A percentile compares a stretch with the other conserved stretches of the same genome.
Evolutionary conservation across 352 stramenopile genomes (phyloP).

Genomic region (Phytophthora podocarpi): DNA sequence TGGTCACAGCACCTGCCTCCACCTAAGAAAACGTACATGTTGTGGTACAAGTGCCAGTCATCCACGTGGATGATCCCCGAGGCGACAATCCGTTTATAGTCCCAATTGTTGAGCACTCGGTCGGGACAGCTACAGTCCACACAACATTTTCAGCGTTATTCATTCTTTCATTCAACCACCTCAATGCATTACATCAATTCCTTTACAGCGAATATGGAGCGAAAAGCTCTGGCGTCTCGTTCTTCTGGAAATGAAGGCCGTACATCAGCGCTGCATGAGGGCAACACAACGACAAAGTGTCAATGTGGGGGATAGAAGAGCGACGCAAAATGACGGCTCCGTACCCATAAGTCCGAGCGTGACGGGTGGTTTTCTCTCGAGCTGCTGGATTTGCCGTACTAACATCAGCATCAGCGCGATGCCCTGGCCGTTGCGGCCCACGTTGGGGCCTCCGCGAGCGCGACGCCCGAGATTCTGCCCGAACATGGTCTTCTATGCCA

Average conservation of each 20-base stretch:
- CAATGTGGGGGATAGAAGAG: neutral
- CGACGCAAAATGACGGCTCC: neutral
- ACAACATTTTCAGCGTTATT: constrained; percentile 1
- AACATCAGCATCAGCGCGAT: constrained; percentile 53
- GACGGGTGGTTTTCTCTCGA: constrained; percentile 68
- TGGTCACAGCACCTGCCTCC: neutral
- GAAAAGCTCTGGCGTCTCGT: constrained; percentile 40
- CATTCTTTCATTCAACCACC: neutral
- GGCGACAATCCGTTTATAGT: constrained; percentile 59
- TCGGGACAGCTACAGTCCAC: constrained; percentile 64
- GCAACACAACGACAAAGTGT: neutral
- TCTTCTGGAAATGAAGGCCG: constrained; percentile 59
- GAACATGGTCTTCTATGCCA: constrained; percentile 31
- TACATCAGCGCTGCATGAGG: constrained; percentile 47
- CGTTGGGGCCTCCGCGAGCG: constrained; percentile 44
- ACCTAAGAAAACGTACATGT: constrained; percentile 64
- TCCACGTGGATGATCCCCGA: constrained; percentile 88
- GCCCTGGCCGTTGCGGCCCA: constrained; percentile 24
- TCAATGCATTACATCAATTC: neutral
- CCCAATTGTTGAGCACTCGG: constrained; percentile 44
- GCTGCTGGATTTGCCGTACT: constrained; percentile 41
- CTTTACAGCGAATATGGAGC: constrained; percentile 53
- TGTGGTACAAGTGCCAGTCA: constrained; percentile 92
- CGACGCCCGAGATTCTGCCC: constrained; percentile 40
- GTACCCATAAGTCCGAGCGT: constrained; percentile 59